Conservation (phyloP, 306 rosid genomes). For the Macrotyloma uniflorum region DNA sequence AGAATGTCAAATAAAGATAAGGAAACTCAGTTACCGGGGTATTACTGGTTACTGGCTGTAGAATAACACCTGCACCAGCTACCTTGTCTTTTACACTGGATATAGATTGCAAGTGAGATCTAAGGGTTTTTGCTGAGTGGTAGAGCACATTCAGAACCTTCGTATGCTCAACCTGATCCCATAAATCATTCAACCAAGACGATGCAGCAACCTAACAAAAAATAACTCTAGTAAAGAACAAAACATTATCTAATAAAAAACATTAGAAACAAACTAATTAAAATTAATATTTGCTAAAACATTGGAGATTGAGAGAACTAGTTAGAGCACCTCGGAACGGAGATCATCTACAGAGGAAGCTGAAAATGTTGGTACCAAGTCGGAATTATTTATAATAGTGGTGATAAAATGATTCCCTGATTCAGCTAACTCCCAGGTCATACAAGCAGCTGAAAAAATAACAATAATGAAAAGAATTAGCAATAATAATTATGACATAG, state of each 20-base stretch:
- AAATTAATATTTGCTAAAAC: slow-evolving; percentile 13
- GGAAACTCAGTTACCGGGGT: slow-evolving; percentile 65
- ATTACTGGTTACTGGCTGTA: slow-evolving; percentile 80
- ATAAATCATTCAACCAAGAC: slow-evolving; percentile 88
- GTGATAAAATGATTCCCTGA: slow-evolving; percentile 96
- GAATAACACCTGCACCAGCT: slow-evolving; percentile 78
- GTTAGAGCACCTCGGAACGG: slow-evolving; percentile 76
- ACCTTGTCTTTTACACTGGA: slow-evolving; percentile 85
- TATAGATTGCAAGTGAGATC: slow-evolving; percentile 83
- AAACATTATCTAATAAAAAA: not conserved
- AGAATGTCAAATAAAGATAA: slow-evolving; percentile 7
- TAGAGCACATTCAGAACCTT: slow-evolving; percentile 79
- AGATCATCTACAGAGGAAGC: slow-evolving; percentile 86
- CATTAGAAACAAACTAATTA: not conserved
- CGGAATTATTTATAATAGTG: slow-evolving; percentile 85
- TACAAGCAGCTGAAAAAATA: slow-evolving; percentile 83
- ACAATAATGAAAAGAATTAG: slow-evolving; percentile 37
- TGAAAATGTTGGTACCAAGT: slow-evolving; percentile 92
- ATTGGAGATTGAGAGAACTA: not conserved
- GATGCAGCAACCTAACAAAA: slow-evolving; percentile 82
- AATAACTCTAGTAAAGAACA: slow-evolving; percentile 21
- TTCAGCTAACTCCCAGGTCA: slow-evolving; percentile 98
- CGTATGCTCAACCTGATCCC: slow-evolving; percentile 86
- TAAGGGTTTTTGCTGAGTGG: slow-evolving; percentile 89
- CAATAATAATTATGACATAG: not conserved